These are phyloP conservation scores for Apiotrichum mycotoxinovorans DNA, from an alignment of 1,284 basidiomycete species.

Conservation along the genomic window DNA sequence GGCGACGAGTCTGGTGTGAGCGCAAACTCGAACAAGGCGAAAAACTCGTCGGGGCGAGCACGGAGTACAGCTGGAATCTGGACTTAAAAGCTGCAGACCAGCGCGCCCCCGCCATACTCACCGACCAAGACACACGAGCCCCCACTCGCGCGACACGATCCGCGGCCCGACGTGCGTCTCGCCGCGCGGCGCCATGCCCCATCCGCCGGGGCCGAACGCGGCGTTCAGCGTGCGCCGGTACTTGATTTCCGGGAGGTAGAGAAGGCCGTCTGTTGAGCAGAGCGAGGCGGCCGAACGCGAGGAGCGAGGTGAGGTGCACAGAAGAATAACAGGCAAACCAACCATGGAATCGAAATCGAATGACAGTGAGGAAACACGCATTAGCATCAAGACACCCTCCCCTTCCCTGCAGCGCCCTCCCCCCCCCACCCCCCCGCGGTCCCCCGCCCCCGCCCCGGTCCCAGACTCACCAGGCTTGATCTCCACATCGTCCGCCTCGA, in stretches of 20 bases:
- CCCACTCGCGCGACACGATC: conserved; percentile 91
- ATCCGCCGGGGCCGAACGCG: conserved; percentile 94
- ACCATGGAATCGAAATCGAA: no score
- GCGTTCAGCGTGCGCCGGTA: conserved; percentile 91
- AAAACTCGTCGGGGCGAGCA: background rate
- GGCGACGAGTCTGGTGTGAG: conserved; percentile 66
- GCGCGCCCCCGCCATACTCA: conserved; percentile 43
- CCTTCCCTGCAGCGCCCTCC: no score
- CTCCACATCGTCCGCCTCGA: conserved; percentile 56
- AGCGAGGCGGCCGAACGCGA: background rate
- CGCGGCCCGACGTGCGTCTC: conserved; percentile 87
- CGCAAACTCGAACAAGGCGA: background rate
- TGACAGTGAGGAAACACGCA: no score
- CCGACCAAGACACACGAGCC: conserved; percentile 88
- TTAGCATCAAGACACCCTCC: no score
- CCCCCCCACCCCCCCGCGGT: no score
- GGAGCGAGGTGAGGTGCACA: background rate
- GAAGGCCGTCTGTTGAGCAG: conserved; percentile 67
- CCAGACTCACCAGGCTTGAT: conserved; percentile 20
- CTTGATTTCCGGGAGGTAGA: conserved; percentile 97
- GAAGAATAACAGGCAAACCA: no score
- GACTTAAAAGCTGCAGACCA: background rate
- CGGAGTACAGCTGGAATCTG: background rate
- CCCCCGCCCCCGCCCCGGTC: no score
- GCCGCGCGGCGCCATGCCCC: conserved; percentile 91